These are phyloP conservation scores for Rosa hybrid DNA, from an alignment of 331 rosid species.

Conservation along the genomic window DNA sequence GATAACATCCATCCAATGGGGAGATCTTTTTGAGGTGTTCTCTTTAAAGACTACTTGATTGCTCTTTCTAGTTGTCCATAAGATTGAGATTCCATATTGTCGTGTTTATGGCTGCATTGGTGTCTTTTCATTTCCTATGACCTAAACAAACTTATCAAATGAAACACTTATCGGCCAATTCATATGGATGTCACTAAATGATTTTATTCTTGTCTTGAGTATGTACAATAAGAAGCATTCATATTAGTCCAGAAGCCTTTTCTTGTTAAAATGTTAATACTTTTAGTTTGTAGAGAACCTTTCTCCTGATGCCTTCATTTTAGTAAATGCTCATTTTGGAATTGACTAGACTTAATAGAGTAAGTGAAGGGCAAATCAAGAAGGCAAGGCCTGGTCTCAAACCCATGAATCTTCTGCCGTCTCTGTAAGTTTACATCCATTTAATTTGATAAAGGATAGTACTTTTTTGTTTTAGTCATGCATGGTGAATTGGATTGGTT, in stretches of 20 bases:
- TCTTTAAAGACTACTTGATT: background rate
- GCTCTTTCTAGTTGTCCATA: conserved; percentile 2
- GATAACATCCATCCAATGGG: background rate
- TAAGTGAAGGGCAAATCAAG: too few relatives aligned
- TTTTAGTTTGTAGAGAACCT: background rate
- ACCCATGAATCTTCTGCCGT: conserved; percentile 43
- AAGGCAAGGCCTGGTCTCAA: background rate
- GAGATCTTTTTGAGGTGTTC: background rate
- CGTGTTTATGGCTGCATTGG: background rate
- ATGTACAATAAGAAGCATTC: background rate
- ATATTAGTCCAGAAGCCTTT: background rate
- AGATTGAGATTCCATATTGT: background rate
- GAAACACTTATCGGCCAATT: background rate
- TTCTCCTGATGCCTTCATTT: background rate
- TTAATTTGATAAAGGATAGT: background rate
- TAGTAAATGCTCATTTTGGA: background rate
- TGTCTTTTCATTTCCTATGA: background rate
- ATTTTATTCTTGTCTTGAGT: background rate
- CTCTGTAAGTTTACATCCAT: conserved; percentile 44
- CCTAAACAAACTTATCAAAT: background rate
- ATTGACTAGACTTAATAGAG: background rate
- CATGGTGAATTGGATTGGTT: background rate
- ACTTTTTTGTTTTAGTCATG: background rate
- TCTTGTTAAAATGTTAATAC: background rate
- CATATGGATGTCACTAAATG: background rate